phyloP scores from a whole-genome alignment of 805 yeast genomes.

The Monosporozyma servazzii region DNA sequence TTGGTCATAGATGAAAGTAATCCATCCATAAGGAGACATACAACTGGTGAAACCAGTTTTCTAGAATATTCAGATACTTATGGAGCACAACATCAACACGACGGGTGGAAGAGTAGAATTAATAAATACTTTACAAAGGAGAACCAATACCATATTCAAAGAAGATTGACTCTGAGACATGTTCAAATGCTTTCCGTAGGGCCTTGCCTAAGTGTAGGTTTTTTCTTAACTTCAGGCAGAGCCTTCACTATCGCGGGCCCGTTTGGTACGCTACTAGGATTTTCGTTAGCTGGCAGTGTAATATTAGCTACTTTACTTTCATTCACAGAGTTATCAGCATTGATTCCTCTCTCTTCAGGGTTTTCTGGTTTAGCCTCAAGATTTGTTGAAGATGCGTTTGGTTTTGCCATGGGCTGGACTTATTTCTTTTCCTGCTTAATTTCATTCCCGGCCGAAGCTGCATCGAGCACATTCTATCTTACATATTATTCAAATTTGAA shows the following conservation, averaged over 20 bases:
- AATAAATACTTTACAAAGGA: neutral
- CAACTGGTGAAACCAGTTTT: neutral
- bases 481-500: constrained; percentile 53
- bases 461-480: constrained; percentile 51
- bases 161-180: constrained; percentile 41
- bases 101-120: neutral
- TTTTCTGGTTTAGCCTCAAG: constrained; percentile 55
- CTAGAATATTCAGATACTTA: neutral
- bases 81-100: neutral
- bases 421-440: constrained; percentile 49
- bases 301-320: constrained; percentile 55
- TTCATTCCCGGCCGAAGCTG: constrained; percentile 54
- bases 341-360: constrained; percentile 53
- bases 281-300: constrained; percentile 52
- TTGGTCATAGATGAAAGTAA: constrained; percentile 15
- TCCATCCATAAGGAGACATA: neutral
- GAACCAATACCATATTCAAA: constrained; percentile 36
- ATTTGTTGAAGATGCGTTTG: constrained; percentile 56
- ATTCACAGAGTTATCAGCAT: constrained; percentile 56
- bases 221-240: constrained; percentile 52
- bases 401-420: constrained; percentile 60
- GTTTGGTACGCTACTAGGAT: constrained; percentile 43
- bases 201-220: constrained; percentile 58
- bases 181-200: constrained; percentile 60
- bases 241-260: constrained; percentile 53